Evolutionary conservation across 2,329 filamentous ascomycete species (phyloP).

Genomic region (Shiraia bambusicola): DNA sequence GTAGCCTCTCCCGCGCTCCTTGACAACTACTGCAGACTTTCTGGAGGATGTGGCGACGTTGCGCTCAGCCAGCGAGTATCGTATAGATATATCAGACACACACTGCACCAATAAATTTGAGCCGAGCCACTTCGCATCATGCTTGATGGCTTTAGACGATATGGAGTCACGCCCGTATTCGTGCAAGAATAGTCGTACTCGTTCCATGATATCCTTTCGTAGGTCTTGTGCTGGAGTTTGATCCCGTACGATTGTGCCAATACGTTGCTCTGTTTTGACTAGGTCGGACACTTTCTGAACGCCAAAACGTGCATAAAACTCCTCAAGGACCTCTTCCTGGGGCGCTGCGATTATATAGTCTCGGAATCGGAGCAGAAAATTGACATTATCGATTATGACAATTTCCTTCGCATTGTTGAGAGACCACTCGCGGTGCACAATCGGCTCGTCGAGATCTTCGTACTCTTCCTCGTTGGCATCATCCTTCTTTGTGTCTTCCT

Average conservation of each 20-base stretch:
- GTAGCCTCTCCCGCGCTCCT: constrained; percentile 67
- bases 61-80: constrained; percentile 72
- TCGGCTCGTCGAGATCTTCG: constrained; percentile 50
- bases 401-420: constrained; percentile 77
- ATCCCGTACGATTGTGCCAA: constrained; percentile 67
- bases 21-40: constrained; percentile 69
- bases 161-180: constrained; percentile 68
- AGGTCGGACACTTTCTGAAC: constrained; percentile 73
- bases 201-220: constrained; percentile 80
- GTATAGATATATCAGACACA: constrained; percentile 76
- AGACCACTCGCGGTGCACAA: constrained; percentile 69
- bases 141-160: constrained; percentile 64
- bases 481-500: constrained; percentile 56
- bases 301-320: constrained; percentile 80
- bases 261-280: constrained; percentile 74
- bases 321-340: constrained; percentile 82
- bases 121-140: constrained; percentile 88
- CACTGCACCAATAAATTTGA: constrained; percentile 76
- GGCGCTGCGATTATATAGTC: constrained; percentile 81
- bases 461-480: constrained; percentile 43
- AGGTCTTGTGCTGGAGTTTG: constrained; percentile 69
- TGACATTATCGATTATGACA: constrained; percentile 56
- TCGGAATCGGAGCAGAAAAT: constrained; percentile 79
- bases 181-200: constrained; percentile 86
- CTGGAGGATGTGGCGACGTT: constrained; percentile 49